phyloP scores from a whole-genome alignment of 768 basidiomycete genomes.

The Phallus indusiatus region DNA sequence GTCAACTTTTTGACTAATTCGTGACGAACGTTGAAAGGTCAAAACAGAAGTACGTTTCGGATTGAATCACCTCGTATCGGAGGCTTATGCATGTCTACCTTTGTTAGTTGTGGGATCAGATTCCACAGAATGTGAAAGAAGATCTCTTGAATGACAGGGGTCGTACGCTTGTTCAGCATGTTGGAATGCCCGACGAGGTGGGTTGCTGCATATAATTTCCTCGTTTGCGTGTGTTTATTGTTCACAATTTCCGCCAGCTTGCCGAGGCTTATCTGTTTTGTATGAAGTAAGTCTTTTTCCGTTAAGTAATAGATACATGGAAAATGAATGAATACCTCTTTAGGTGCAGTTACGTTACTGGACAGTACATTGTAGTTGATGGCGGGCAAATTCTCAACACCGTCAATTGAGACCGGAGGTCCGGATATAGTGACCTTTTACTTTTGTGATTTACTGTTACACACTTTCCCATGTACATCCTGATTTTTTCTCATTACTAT shows the following conservation, averaged over 20 bases:
- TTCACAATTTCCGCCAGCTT: constrained; percentile 4
- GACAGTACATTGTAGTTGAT: background rate
- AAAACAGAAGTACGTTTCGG: constrained; percentile 5
- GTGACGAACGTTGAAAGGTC: background rate
- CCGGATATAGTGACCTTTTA: too few relatives aligned
- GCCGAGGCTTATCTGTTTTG: constrained; percentile 16
- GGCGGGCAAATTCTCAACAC: background rate
- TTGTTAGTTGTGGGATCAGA: constrained; percentile 10
- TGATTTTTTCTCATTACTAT: too few relatives aligned
- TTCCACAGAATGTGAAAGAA: constrained; percentile 2
- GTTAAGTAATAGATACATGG: constrained; percentile 13
- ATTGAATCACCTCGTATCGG: background rate
- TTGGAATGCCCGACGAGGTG: constrained; percentile 10
- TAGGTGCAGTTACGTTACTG: constrained; percentile 3
- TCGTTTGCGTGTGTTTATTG: background rate
- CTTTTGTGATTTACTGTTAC: too few relatives aligned
- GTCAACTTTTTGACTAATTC: background rate
- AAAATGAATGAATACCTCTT: background rate
- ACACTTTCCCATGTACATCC: too few relatives aligned
- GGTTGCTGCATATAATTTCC: background rate
- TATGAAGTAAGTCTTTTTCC: too few relatives aligned
- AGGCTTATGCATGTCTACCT: background rate
- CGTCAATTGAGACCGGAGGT: too few relatives aligned
- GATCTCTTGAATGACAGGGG: background rate
- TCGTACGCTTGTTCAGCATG: constrained; percentile 8